Conservation (phyloP, 2,329 filamentous ascomycete genomes). For the Xylariomycetidae sp. region DNA sequence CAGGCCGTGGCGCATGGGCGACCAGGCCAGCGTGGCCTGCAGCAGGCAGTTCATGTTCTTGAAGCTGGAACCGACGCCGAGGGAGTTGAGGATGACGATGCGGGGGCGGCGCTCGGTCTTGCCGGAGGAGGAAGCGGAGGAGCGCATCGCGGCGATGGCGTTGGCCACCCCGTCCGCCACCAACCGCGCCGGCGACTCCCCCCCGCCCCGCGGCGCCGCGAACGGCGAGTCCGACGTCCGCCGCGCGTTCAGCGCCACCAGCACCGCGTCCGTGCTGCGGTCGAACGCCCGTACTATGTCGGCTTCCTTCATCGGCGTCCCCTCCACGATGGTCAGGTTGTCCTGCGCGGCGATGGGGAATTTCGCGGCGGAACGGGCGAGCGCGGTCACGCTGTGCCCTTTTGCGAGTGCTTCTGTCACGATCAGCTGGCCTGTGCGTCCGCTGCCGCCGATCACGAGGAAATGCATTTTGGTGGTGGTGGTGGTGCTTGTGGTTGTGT, state of each 20-base stretch:
- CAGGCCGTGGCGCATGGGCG: constrained; percentile 39
- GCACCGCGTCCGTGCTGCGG: constrained; percentile 29
- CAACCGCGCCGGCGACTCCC: constrained; percentile 37
- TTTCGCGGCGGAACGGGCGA: constrained; percentile 34
- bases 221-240: constrained; percentile 42
- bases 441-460: constrained; percentile 41
- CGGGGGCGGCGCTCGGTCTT: constrained; percentile 19
- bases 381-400: constrained; percentile 37
- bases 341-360: constrained; percentile 21
- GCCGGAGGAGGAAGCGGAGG: constrained; percentile 1
- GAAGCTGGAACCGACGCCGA: constrained; percentile 42
- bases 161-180: constrained; percentile 38
- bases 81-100: constrained; percentile 43
- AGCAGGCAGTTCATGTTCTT: constrained; percentile 34
- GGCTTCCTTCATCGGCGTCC: constrained; percentile 29
- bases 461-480: constrained; percentile 17
- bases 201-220: constrained; percentile 28
- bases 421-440: constrained; percentile 39
- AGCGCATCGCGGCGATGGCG: constrained; percentile 31
- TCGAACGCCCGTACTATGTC: constrained; percentile 32
- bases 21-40: constrained; percentile 37
- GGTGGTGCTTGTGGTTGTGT: no score
- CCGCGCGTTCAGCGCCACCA: constrained; percentile 43
- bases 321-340: constrained; percentile 33
- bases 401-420: constrained; percentile 32